A percentile compares a stretch with the other conserved stretches of the same genome.
These are phyloP conservation scores for Mollisia scopiformis DNA, from an alignment of 2,329 filamentous ascomycete species.

Conservation along the genomic window DNA sequence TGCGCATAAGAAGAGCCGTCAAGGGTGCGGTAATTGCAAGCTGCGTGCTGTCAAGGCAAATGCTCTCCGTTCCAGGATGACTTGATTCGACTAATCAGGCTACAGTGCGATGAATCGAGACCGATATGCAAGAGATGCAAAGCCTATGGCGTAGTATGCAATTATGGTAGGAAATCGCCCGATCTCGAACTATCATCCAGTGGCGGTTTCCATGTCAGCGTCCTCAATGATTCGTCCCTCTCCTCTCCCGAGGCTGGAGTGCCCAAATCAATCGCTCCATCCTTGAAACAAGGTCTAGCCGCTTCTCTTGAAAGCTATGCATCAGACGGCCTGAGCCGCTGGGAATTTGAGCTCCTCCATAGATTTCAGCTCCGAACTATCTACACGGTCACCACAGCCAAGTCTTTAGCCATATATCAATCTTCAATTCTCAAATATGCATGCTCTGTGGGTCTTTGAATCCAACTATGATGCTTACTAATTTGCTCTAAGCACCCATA, in stretches of 20 bases:
- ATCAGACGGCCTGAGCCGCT: not conserved
- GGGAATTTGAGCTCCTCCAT: constrained; percentile 31
- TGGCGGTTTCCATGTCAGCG: not conserved
- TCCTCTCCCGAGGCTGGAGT: not conserved
- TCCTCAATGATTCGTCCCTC: not conserved
- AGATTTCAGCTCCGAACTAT: constrained; percentile 48
- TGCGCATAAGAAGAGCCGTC: constrained; percentile 55
- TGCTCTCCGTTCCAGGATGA: not conserved
- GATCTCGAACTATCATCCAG: constrained; percentile 35
- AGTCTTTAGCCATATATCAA: constrained; percentile 40
- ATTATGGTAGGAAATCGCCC: constrained; percentile 41
- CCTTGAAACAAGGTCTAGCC: not conserved
- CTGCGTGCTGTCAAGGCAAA: constrained; percentile 30
- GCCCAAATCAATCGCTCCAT: not conserved
- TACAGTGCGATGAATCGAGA: constrained; percentile 56
- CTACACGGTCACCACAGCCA: constrained; percentile 41
- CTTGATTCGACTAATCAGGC: no score
- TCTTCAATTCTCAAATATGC: constrained; percentile 43
- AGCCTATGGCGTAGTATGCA: constrained; percentile 50
- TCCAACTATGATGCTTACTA: not conserved
- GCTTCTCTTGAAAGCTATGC: not conserved
- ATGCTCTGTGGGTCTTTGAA: constrained; percentile 39
- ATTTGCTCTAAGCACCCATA: constrained; percentile 21
- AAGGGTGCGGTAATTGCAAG: constrained; percentile 60
- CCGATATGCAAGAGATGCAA: constrained; percentile 53